Base-by-base conservation (phyloP, 495 filamentous ascomycete species). In the Neurospora sublineolata region DNA sequence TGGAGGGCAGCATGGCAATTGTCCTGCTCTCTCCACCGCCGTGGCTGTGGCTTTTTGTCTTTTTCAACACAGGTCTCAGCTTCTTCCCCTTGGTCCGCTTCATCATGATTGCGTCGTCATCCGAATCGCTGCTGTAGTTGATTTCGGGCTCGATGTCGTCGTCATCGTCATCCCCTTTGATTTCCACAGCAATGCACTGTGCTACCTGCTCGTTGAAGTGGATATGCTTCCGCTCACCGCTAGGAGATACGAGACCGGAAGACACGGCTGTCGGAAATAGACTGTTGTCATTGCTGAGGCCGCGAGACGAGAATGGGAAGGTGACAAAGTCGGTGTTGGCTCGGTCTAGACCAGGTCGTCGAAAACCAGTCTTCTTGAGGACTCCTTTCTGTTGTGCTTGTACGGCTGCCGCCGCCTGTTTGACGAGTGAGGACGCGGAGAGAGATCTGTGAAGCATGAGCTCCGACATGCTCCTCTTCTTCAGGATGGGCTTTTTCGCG, bases 181-280 rank as follows among this genome's bases (percentile, higher is more conserved):
- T 84, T 36, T 98, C 94, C 33, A 99, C 90, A 4, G 95, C 95
- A 69, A 97, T 97, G 76, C 94, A 97, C 78, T 99, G 94, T 76
- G 93, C 89, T 12, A 99, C 95, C 80, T 93, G 92, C 77, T 97
- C 90, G 79, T 97, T 95, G 82, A 99, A 99, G 78, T 97, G 93
- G 68, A 99, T 98, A 78, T 97, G 95, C 58, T 90, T 92, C 71
- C 85, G 86, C 76, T 91, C 92, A 6, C 82, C 72, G 40, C 83
- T 85, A 6, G 94, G 94, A 5, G 93, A 94, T 3, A 83, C 82
- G 41, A 90, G 74, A 18, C 89, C 89, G 20, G 89, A 91, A 3
- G 88, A 88, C 27, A 83, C 81, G n/a, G 82, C 78, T 16, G 89
- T 91, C 4, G 88, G 84, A 23, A 85, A 79, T 46, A 86, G 81